Evolutionary conservation across 257 asterid genomes (phyloP), one percentile per base, ranked within the genome.

Genomic region (Nemophila menziesii): DNA sequence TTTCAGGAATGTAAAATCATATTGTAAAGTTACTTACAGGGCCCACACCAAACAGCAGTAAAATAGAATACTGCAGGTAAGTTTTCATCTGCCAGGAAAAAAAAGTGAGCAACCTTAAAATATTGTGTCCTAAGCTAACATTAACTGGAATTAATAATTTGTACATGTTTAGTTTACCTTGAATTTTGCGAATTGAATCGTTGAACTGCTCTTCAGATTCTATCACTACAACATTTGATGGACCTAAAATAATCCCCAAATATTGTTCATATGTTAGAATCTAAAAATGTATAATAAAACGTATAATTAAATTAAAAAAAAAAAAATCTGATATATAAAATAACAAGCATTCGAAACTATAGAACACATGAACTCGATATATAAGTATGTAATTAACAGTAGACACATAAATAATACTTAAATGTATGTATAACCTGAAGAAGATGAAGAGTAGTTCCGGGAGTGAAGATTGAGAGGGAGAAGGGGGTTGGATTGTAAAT

Each of bases 1-100:
- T 5, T 29, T 29, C 36, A 24, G 36, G 12, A 29, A 7, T 29
- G 36, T 29, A 29, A 15, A 16, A 49, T 27, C 20, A 15, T n/a
- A 36, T 22, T 46, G 17, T 15, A 4, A 22, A 43, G 49, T 26
- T 37, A 57, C 93, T 81, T 81, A 90, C 99, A 90, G 46, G 99
- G 99, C 44, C 83, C 93, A 56, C 99, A 90, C 99, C 99, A 90
- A 67, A 60, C 93, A 18, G 99, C 99, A 4, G 99, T 90, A 39
- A 78, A 90, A 77, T 90, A 90, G 73, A 90, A 85, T 62, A 89
- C 54, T 8, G 94, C 79, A 12, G 94, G 94, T 71, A 74, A 64
- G 22, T 84, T 77, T 52, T 90, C 99, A 56, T 79, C 94, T 85
- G 68, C 62, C 65, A 69, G 33, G 14, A 45, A 43, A 2, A 47